phyloP scores from a whole-genome alignment of 768 basidiomycete species.

The Tylopilus balloui region DNA sequence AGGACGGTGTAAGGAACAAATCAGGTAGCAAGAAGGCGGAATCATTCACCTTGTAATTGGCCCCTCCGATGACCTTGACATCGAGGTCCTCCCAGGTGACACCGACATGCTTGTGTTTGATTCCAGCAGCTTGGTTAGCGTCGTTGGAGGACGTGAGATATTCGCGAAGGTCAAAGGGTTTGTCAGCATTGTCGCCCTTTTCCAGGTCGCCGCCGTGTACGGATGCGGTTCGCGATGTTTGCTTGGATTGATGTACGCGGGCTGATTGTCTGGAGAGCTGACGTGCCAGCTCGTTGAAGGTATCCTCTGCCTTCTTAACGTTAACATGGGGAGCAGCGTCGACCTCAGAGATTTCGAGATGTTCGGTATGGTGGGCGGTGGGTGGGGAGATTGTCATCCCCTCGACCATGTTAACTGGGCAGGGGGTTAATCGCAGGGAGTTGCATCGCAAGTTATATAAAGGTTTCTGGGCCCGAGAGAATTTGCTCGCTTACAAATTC shows the following conservation, averaged over 20 bases:
- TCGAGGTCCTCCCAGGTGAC: slow-evolving; percentile 69
- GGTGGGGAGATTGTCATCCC: not conserved
- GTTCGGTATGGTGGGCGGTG: slow-evolving; percentile 3
- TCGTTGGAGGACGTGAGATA: slow-evolving; percentile 67
- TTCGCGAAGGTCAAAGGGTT: slow-evolving; percentile 58
- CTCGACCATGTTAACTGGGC: slow-evolving; percentile 6
- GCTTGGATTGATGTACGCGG: slow-evolving; percentile 11
- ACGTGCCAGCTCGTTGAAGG: slow-evolving; percentile 54
- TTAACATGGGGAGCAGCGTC: slow-evolving; percentile 39
- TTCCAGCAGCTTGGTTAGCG: slow-evolving; percentile 58
- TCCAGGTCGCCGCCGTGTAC: slow-evolving; percentile 35
- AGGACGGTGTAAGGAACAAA: not conserved
- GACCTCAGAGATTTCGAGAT: slow-evolving; percentile 20
- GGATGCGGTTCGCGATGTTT: slow-evolving; percentile 20
- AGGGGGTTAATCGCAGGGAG: not conserved
- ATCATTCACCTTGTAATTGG: slow-evolving; percentile 48
- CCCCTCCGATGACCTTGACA: slow-evolving; percentile 55
- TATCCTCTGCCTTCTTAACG: slow-evolving; percentile 45
- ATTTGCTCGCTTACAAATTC: slow-evolving; percentile 17
- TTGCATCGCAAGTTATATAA: slow-evolving; percentile 13
- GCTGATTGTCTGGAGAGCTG: slow-evolving; percentile 21
- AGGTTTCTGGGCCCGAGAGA: not conserved
- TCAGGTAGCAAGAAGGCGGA: not conserved
- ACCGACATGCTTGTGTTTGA: slow-evolving; percentile 70
- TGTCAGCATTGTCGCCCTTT: slow-evolving; percentile 36